Evolutionary conservation across 257 asterid genomes (phyloP).

Genomic region (Jacaranda copaia): DNA sequence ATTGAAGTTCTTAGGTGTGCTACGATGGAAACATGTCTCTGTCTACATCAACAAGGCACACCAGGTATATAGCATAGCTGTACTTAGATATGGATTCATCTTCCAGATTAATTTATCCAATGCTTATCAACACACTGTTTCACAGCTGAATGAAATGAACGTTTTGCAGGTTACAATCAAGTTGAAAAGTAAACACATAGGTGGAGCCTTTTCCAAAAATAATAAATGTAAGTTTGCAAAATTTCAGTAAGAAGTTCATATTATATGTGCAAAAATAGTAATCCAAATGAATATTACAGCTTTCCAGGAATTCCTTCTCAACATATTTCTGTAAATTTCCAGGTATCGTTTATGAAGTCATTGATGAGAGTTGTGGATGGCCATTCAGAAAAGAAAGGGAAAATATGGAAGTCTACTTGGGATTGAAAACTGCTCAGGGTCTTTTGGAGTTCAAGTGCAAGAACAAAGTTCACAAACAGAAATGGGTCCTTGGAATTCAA

Average conservation of each 20-base stretch:
- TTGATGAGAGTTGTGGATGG: conserved; percentile 63
- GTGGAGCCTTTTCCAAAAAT: conserved; percentile 84
- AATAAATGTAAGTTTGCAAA: conserved; percentile 62
- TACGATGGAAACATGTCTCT: conserved; percentile 71
- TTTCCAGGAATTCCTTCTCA: not conserved
- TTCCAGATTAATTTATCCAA: not conserved
- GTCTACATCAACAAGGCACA: conserved; percentile 69
- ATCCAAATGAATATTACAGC: not conserved
- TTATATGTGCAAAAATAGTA: too few relatives aligned
- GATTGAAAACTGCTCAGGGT: conserved; percentile 76
- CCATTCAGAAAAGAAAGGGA: conserved; percentile 73
- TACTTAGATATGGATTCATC: not conserved
- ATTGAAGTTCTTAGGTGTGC: conserved; percentile 54
- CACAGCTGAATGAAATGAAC: conserved; percentile 25
- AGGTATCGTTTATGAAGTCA: conserved; percentile 78
- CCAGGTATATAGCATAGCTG: conserved; percentile 52
- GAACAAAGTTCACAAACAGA: conserved; percentile 69
- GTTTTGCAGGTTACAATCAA: conserved; percentile 68
- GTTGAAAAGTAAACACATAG: conserved; percentile 77
- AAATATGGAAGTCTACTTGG: conserved; percentile 67
- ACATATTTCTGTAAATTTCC: conserved; percentile 20
- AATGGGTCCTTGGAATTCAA: conserved; percentile 75
- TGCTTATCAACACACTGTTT: not conserved
- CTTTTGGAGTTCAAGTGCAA: conserved; percentile 85
- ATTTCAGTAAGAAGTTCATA: too few relatives aligned